Base-by-base conservation (phyloP, 805 yeast species). In the Monosporozyma yasuniensis region DNA sequence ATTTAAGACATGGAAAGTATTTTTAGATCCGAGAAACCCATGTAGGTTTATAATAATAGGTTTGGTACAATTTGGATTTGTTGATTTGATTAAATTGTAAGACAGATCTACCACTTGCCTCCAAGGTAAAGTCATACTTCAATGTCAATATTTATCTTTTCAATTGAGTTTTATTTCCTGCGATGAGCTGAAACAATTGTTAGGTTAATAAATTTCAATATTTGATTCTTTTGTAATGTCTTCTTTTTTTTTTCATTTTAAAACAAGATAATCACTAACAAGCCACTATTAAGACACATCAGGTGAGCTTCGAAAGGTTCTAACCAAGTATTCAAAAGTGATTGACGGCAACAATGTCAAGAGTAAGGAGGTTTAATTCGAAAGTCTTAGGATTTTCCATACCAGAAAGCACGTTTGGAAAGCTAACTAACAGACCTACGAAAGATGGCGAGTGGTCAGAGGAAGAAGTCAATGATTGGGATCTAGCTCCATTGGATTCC, bases 1-100 rank as follows among this genome's bases (percentile, higher is more conserved):
- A 8, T 72, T 75, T 2, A 73, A 63, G 5, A 69, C 58, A 32
- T 67, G 64, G 58, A 71, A 80, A 57, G 72, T 73, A 47, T 66
- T 68, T 38, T 67, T 68, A 4, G 75, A 71, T 0, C 83, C 84
- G 48, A 80, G 71, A 25, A 78, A 67, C 1, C 84, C 84, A 58
- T 79, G 84, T 12, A 80, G 56, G 57, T 59, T 61, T 4, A 78
- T 59, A 9, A 79, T 54, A 1, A 74, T 61, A 1, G 79, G 77
- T 12, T 43, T 48, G 7, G 43, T 30, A 12, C 44, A 34, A 3
- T 18, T 22, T 9, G 37, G 28, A 30, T 35, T 23, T 12, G 53
- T 37, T 8, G 59, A 59, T 27, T 45, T 54, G 5, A 55, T 46
- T 44, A 57, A 57, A 19, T 44, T 48, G 39, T 47, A 61, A 1